phyloP scores from a whole-genome alignment of 768 basidiomycete species.

The Macrolepiota fuliginosa region DNA sequence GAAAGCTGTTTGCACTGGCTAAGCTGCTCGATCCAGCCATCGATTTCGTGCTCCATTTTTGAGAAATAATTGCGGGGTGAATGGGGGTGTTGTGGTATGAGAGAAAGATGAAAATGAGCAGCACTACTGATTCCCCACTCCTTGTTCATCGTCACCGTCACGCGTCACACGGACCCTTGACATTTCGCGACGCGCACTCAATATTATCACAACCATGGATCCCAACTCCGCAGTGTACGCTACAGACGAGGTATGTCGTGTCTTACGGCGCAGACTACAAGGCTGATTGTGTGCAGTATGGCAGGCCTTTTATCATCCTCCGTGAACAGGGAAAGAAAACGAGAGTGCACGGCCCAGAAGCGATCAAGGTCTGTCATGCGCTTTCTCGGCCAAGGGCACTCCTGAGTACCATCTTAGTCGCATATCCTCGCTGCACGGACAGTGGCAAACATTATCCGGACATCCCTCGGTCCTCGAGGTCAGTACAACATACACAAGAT shows the following conservation, averaged over 20 bases:
- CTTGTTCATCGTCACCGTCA: constrained; percentile 26
- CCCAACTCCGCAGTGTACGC: constrained; percentile 74
- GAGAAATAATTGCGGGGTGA: constrained; percentile 25
- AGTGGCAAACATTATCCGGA: constrained; percentile 92
- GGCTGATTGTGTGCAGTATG: constrained; percentile 56
- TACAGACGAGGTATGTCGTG: constrained; percentile 69
- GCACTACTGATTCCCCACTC: constrained; percentile 24
- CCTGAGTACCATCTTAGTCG: constrained; percentile 43
- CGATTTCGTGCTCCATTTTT: constrained; percentile 75
- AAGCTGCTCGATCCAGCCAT: constrained; percentile 95
- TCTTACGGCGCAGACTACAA: neutral
- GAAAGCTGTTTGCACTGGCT: constrained; percentile 96
- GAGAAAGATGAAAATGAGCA: constrained; percentile 27
- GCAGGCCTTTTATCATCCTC: constrained; percentile 96
- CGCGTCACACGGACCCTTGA: constrained; percentile 27
- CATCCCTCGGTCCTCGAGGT: constrained; percentile 95
- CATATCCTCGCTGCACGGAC: constrained; percentile 96
- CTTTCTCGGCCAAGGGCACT: constrained; percentile 10
- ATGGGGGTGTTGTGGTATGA: constrained; percentile 28
- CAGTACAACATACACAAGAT: neutral
- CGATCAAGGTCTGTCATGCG: constrained; percentile 73
- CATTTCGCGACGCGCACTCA: constrained; percentile 31
- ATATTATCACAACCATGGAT: constrained; percentile 32
- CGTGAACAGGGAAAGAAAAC: constrained; percentile 93
- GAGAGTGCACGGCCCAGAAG: constrained; percentile 86